phyloP scores from a whole-genome alignment of 2,329 filamentous ascomycete genomes.

The Aspergillus calidoustus region DNA sequence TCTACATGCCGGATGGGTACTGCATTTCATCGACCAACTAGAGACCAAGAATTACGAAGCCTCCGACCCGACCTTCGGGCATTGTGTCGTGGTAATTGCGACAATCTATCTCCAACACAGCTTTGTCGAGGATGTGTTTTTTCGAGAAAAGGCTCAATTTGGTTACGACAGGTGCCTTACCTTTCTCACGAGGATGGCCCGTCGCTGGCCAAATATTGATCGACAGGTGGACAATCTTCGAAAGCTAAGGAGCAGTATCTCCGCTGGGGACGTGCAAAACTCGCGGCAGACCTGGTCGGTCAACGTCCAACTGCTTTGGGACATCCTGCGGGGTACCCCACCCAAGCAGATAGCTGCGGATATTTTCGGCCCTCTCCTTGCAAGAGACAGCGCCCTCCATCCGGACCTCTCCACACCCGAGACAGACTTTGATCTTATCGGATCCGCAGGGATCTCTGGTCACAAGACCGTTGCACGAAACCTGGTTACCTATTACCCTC shows the following conservation, averaged over 20 bases:
- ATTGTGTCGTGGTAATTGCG: slow-evolving; percentile 54
- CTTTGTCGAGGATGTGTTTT: slow-evolving; percentile 44
- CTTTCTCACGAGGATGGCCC: slow-evolving; percentile 40
- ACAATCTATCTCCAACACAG: slow-evolving; percentile 58
- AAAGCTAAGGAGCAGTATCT: slow-evolving; percentile 8
- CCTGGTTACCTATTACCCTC: slow-evolving; percentile 13
- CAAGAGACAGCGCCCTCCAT: slow-evolving; percentile 3
- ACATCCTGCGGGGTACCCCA: slow-evolving; percentile 1
- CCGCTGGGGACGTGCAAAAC: slow-evolving; percentile 10
- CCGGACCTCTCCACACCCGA: slow-evolving; percentile 2
- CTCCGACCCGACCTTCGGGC: slow-evolving; percentile 49
- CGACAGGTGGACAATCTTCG: slow-evolving; percentile 16
- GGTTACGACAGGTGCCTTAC: slow-evolving; percentile 47
- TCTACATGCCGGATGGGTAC: slow-evolving; percentile 53
- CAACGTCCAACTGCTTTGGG: slow-evolving; percentile 10
- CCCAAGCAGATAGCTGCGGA: slow-evolving; percentile 4
- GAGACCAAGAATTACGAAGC: slow-evolving; percentile 47
- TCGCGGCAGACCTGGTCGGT: slow-evolving; percentile 21
- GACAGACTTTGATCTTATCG: slow-evolving; percentile 11
- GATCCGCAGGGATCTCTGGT: slow-evolving; percentile 13
- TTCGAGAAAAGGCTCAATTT: slow-evolving; percentile 41
- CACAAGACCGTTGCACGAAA: slow-evolving; percentile 14
- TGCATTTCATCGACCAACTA: slow-evolving; percentile 52
- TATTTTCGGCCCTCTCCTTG: slow-evolving; percentile 6
- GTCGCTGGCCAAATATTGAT: slow-evolving; percentile 42